Base-by-base conservation (phyloP, 805 yeast genomes). In the Kazachstania psychrophila region DNA sequence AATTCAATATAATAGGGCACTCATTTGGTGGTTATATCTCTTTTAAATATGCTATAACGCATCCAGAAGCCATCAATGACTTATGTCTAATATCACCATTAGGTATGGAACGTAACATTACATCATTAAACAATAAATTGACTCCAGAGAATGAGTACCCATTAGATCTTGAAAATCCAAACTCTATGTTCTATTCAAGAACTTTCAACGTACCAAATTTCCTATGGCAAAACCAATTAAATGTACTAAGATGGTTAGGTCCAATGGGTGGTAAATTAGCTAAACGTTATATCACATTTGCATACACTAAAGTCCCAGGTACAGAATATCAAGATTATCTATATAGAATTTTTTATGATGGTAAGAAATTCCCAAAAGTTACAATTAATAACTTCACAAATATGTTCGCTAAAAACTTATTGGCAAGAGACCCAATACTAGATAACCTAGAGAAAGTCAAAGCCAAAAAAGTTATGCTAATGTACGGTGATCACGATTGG, bases 1-100 rank as follows among this genome's bases (percentile, higher is more conserved):
- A 72, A 42, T 69, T 84, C 27, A 79, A 73, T 48, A 51, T 84
- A 11, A 60, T 83, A 15, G 89, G 86, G 0, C 94, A 84, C 56
- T 82, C 94, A 0, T 75, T 74, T 44, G 94, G 94, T 23, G 92
- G 86, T 0, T 78, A 80, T 47, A 62, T 85, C 61, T 72, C 84
- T 0, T 72, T 73, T 33, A 71, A 77, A 6, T 83, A 79, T 53
- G 67, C 82, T 2, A 51, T 75, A 29, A 72, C 64, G 42, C 68
- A 78, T 47, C 85, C 87, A 0, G 52, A 70, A 0, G 52, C 65
- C 4, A 65, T 84, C 6, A 58, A 67, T 12, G 70, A 71, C 40
- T 58, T 84, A 45, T 64, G 80, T 2, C 61, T 83, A 17, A 70
- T 79, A 3, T 77, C 86, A 10, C 94, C 94, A 0, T 82, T 80